Evolutionary conservation across 1,139 yeast genomes (phyloP).

Genomic region (Sugiyamaella pinicola): DNA sequence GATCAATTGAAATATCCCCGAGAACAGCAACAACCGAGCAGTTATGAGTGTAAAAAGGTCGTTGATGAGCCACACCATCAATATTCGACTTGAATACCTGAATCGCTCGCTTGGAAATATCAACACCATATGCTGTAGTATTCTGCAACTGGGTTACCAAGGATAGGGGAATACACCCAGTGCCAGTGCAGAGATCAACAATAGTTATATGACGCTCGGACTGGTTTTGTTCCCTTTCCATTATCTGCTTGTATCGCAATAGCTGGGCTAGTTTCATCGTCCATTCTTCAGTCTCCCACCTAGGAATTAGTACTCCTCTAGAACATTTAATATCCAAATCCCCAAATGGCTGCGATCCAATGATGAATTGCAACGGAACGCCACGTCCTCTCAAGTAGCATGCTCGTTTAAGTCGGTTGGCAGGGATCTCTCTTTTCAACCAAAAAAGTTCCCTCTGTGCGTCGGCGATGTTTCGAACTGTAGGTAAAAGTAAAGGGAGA

Average conservation of each 20-base stretch:
- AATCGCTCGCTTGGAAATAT: slow-evolving; percentile 59
- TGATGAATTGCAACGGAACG: slow-evolving; percentile 78
- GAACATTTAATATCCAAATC: slow-evolving; percentile 58
- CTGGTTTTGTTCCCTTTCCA: slow-evolving; percentile 11
- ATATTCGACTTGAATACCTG: slow-evolving; percentile 53
- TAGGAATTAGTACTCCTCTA: slow-evolving; percentile 76
- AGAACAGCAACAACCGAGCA: slow-evolving; percentile 11
- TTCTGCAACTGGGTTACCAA: slow-evolving; percentile 37
- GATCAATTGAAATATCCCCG: slow-evolving; percentile 21
- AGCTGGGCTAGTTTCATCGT: slow-evolving; percentile 47
- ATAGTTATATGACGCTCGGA: slow-evolving; percentile 38
- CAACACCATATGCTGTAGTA: slow-evolving; percentile 54
- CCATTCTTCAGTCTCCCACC: slow-evolving; percentile 99
- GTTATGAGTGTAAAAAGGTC: background rate
- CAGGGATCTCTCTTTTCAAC: slow-evolving; percentile 46
- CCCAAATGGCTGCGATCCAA: slow-evolving; percentile 89
- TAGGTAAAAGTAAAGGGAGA: slow-evolving; percentile 34
- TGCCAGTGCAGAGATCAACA: slow-evolving; percentile 84
- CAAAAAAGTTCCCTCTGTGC: slow-evolving; percentile 54
- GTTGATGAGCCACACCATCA: slow-evolving; percentile 19
- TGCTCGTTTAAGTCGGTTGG: slow-evolving; percentile 29
- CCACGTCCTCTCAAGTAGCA: slow-evolving; percentile 40
- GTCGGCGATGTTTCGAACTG: slow-evolving; percentile 28
- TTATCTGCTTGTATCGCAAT: slow-evolving; percentile 29
- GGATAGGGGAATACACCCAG: slow-evolving; percentile 79